Base-by-base conservation (phyloP, 106 monocot genomes). In the Gastrodia elata region DNA sequence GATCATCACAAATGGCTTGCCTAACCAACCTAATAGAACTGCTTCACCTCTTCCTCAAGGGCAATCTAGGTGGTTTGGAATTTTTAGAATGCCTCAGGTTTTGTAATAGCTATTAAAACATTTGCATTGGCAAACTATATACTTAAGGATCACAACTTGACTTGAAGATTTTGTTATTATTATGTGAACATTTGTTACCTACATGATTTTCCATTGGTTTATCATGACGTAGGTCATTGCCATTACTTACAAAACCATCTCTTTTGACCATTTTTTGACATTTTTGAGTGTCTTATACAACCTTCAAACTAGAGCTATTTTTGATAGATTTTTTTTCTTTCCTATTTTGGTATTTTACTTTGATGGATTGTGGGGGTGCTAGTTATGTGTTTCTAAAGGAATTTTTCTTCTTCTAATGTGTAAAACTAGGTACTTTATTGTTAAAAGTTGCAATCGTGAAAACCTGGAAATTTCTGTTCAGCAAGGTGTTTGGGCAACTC, bases 361-460 rank as follows among this genome's bases (percentile, higher is more conserved):
- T 28, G 61, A 70, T 73, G 46, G 49, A 48, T 65, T 65, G 49
- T 30, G 10, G 72, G 37, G 26, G 70, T 78, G 55, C 43, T 38
- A 22, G 56, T 36, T 77, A 40, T 68, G 56, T 33, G 4, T 67
- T 76, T 80, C 84, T 82, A 76, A 78, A 38, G 22, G 57, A 38
- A 5, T 10, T 80, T 80, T 83, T 38, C 67, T 9, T 75, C 73
- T 49, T 71, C 48, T 38, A 80, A 78, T 52, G 46, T 83, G 41
- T 38, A 80, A 75, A 85, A 76, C 35, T 83, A 98, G 98, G 93
- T 98, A 93, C 82, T 98, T 98, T 87, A 93, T 98, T 83, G 98
- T 98, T 77, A 98, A 98, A 86, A 98, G 98, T 91, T 93, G 93
- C 90, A 98, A 98, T 35, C 86, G 88, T 74, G 98, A 98, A 85